Percentiles rank a stretch among this genome's conserved stretches.
These are phyloP conservation scores for Zalaria obscura DNA, from an alignment of 2,329 filamentous ascomycete genomes.

Conservation along the genomic window DNA sequence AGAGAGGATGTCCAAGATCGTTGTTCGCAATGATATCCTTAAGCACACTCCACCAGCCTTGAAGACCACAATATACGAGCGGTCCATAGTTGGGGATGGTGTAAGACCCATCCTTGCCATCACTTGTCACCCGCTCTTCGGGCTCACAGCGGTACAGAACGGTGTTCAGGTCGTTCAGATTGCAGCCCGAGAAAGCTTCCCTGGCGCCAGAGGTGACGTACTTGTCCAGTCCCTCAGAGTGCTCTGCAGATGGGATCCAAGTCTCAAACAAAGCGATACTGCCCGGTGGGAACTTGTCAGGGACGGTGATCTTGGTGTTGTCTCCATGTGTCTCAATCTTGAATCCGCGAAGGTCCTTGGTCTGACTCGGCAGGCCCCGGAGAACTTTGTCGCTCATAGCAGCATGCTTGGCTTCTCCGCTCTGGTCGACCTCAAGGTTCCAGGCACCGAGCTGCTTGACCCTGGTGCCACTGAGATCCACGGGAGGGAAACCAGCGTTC, in stretches of 20 bases:
- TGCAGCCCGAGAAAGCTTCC: conserved; percentile 60
- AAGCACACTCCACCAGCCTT: conserved; percentile 94
- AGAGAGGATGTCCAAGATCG: conserved; percentile 82
- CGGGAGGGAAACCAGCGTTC: conserved; percentile 65
- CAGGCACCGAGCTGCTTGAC: conserved; percentile 80
- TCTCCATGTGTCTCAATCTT: conserved; percentile 56
- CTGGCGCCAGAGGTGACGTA: conserved; percentile 74
- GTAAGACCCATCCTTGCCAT: conserved; percentile 75
- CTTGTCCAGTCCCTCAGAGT: conserved; percentile 68
- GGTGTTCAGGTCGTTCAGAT: conserved; percentile 77
- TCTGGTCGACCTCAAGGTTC: conserved; percentile 79
- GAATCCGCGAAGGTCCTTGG: conserved; percentile 60
- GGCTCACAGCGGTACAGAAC: conserved; percentile 82
- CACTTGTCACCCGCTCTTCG: conserved; percentile 70
- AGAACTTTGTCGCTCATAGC: conserved; percentile 58
- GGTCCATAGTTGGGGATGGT: conserved; percentile 70
- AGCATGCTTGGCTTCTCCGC: conserved; percentile 50
- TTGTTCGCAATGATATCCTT: conserved; percentile 77
- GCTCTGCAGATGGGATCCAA: conserved; percentile 79
- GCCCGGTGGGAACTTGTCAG: conserved; percentile 76
- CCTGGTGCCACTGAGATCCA: conserved; percentile 69
- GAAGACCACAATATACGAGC: conserved; percentile 88
- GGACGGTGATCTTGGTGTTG: conserved; percentile 66
- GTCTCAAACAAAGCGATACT: conserved; percentile 94
- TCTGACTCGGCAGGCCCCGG: conserved; percentile 70